Evolutionary conservation across 2,329 filamentous ascomycete species (phyloP), one percentile per base, ranked within the genome.

Genomic region (Cladosporium oxysporum): DNA sequence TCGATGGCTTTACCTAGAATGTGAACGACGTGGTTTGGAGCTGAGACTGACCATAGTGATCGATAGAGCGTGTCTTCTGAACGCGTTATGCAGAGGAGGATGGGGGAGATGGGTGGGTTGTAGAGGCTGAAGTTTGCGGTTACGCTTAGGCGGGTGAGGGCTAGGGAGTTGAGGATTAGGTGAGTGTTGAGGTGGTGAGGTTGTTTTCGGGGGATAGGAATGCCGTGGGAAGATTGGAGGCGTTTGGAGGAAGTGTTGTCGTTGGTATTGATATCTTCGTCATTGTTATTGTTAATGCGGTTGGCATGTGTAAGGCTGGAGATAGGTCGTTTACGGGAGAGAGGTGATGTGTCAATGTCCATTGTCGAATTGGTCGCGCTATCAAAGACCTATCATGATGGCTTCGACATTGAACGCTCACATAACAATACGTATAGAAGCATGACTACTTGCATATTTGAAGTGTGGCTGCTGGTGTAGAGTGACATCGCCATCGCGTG

Each of bases 131-230:
- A 70, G 37, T 68, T 68, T 8, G 66, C 60, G 6, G 69, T 70
- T 58, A 70, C 68, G 52, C 65, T 61, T n/a, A 70, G 64, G 23
- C 66, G 66, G 18, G 58, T 61, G 53, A 68, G 66, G 37, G 69
- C 66, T 14, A 70, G 65, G 28, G 66, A 44, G 52, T 63, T 66
- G 16, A 69, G 59, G 41, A 70, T 44, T n/a, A 61, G 26, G n/a
- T 66, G 64, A 8, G 66, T 64, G 23, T 65, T 67, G 58, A 65
- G 67, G 49, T 50, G 47, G 5, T 65, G 31, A 37, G 31, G n/a
- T 14, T 37, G 55, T 31, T 50, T 26, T 8, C 6, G 29, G n/a
- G 66, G 16, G 10, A 55, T 47, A 23, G 67, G 57, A 5, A 58
- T 37, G 47, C 67, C 66, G 28, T 66, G 50, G 37, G 64, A 65